Evolutionary conservation across 176 grass and related monocot genomes (phyloP), one percentile per base, ranked within the genome.

Genomic region (Panicum miliaceum): DNA sequence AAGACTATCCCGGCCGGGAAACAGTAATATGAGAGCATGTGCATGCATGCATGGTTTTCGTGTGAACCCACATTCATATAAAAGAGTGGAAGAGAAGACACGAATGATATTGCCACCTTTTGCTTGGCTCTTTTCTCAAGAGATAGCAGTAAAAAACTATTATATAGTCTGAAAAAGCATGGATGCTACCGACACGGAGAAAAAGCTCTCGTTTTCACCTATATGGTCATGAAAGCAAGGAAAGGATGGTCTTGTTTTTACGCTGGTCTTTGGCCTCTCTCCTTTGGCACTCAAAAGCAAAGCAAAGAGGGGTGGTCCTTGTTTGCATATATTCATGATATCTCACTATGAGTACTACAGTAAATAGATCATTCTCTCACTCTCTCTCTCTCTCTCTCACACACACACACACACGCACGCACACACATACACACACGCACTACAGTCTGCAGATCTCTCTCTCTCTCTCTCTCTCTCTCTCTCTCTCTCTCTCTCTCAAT

Each of bases 211-310:
- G 86, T 92, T 95, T 88, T 95, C 85, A 82, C 45, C 81, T 84
- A 90, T 96, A 79, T 77, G 84, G 86, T 86, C 77, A 89, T 86
- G 90, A 89, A 92, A 90, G 87, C 77, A 89, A 89, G 69, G 89
- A 96, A 96, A 96, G 89, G 84, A 75, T 91, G 84, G 85, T 88
- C 89, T 91, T 97, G 94, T 97, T 88, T 90, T 87, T 88, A 94
- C 90, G 77, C 72, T 92, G 87, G 91, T 90, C 87, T 85, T 93
- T 89, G 89, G 59, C 64, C 85, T 82, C 76, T 81, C 75, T 76
- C 85, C 84, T 90, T 92, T 92, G 84, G 83, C 74, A 46, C 87
- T 90, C 51, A 59, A 89, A 92, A 88, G 73, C 78, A 86, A 88
- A 92, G 85, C 71, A 83, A 94, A 94, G 84, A 75, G 87, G 87